phyloP scores from a whole-genome alignment of 2,329 filamentous ascomycete genomes.

The Corynespora cassiicola region DNA sequence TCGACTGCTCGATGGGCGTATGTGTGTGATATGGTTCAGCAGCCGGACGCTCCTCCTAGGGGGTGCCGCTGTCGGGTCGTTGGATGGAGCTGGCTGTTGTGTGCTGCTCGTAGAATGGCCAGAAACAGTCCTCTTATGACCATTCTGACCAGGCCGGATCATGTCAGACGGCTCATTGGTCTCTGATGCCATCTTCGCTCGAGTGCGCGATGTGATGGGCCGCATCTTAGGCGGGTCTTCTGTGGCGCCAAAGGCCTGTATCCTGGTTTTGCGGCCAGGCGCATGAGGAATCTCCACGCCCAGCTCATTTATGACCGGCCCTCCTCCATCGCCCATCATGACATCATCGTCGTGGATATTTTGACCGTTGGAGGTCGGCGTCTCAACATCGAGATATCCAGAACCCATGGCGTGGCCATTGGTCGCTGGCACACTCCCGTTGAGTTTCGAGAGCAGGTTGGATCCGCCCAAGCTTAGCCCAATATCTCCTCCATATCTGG shows the following conservation, averaged over 20 bases:
- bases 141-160: slow-evolving; percentile 50
- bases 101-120: slow-evolving; percentile 68
- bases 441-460: slow-evolving; percentile 50
- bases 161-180: slow-evolving; percentile 45
- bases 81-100: slow-evolving; percentile 31
- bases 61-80: slow-evolving; percentile 51
- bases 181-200: slow-evolving; percentile 49
- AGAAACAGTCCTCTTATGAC: slow-evolving; percentile 91
- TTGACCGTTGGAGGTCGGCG: slow-evolving; percentile 53
- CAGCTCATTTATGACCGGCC: slow-evolving; percentile 36
- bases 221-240: slow-evolving; percentile 48
- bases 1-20: slow-evolving; percentile 70
- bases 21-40: slow-evolving; percentile 59
- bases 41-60: slow-evolving; percentile 54
- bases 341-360: slow-evolving; percentile 51
- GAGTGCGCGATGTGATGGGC: slow-evolving; percentile 47
- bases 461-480: slow-evolving; percentile 44
- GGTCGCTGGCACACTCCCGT: slow-evolving; percentile 46
- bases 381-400: slow-evolving; percentile 49
- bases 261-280: slow-evolving; percentile 49
- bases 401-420: slow-evolving; percentile 23
- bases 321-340: slow-evolving; percentile 47
- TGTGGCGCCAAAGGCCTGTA: slow-evolving; percentile 38
- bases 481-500: slow-evolving; percentile 36
- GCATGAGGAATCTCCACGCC: slow-evolving; percentile 56